A percentile compares a stretch with the other conserved stretches of the same genome.
These are phyloP conservation scores for Leptographium procerum DNA, from an alignment of 2,329 filamentous ascomycete genomes.

Conservation along the genomic window DNA sequence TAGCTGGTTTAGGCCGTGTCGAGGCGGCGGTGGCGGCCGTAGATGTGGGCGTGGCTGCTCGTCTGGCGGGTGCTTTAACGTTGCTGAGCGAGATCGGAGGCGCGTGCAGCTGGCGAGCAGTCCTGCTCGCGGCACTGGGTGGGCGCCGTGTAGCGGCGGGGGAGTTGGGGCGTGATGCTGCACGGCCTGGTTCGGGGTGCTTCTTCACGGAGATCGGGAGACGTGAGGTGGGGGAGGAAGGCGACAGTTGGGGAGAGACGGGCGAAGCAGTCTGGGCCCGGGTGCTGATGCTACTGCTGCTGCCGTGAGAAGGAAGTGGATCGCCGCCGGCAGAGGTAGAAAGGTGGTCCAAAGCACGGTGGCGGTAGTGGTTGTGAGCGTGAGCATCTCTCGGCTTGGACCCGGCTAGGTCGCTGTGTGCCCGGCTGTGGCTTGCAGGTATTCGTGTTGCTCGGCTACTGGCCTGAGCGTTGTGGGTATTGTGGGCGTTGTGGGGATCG, in stretches of 20 bases:
- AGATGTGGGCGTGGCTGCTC: slow-evolving; percentile 14
- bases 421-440: slow-evolving; percentile 29
- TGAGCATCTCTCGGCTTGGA: slow-evolving; percentile 4
- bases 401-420: slow-evolving; percentile 48
- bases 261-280: background rate
- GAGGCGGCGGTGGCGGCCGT: background rate
- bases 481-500: too few species aligned
- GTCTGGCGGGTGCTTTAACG: slow-evolving; percentile 28
- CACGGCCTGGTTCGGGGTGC: slow-evolving; percentile 29
- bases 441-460: background rate
- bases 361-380: background rate
- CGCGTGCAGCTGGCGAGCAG: slow-evolving; percentile 18
- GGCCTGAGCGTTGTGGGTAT: background rate
- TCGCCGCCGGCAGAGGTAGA: background rate
- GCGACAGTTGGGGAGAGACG: slow-evolving; percentile 1
- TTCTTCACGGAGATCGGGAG: slow-evolving; percentile 28
- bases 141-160: slow-evolving; percentile 34
- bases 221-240: slow-evolving; percentile 22
- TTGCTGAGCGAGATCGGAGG: slow-evolving; percentile 22
- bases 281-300: too few species aligned
- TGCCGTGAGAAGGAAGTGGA: background rate
- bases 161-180: slow-evolving; percentile 45
- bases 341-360: background rate
- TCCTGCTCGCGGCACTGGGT: slow-evolving; percentile 20
- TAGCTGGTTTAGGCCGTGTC: slow-evolving; percentile 29